phyloP scores from a whole-genome alignment of 169 alveolate genomes.

The Plasmodium blacklocki region DNA sequence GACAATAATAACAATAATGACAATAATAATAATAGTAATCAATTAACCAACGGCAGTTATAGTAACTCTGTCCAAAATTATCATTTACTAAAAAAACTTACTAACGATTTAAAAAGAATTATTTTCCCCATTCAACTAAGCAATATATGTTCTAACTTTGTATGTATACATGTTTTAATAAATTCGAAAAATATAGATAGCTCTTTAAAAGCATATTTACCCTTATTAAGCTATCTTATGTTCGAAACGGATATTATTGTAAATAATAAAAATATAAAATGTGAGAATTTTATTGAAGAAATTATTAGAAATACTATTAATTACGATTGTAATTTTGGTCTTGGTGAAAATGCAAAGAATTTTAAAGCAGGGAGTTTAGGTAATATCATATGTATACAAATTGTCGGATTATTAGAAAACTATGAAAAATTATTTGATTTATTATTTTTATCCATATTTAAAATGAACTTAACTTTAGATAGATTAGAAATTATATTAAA shows the following conservation, averaged over 20 bases:
- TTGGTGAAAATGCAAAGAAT: constrained; percentile 69
- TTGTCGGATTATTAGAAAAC: constrained; percentile 75
- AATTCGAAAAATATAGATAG: constrained; percentile 60
- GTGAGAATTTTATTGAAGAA: constrained; percentile 76
- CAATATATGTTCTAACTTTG: constrained; percentile 82
- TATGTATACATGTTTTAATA: constrained; percentile 75
- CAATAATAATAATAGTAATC: too few relatives aligned
- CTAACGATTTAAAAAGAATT: constrained; percentile 44
- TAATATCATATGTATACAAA: constrained; percentile 54
- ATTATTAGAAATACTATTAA: constrained; percentile 76
- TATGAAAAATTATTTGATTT: constrained; percentile 76
- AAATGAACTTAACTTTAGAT: constrained; percentile 22
- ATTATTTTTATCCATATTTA: constrained; percentile 62
- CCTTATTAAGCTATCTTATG: constrained; percentile 76
- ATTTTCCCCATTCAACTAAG: constrained; percentile 79
- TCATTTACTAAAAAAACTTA: not conserved
- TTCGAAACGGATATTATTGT: constrained; percentile 79
- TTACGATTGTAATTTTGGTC: constrained; percentile 79
- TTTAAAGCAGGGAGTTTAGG: constrained; percentile 75
- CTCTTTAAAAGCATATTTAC: constrained; percentile 71
- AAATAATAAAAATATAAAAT: constrained; percentile 44
- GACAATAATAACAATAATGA: too few relatives aligned
- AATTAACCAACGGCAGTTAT: too few relatives aligned
- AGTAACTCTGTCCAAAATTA: too few relatives aligned
- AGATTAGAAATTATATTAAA: constrained; percentile 55